Base-by-base conservation (phyloP, 768 basidiomycete genomes). In the Leccinellum rugosiceps region DNA sequence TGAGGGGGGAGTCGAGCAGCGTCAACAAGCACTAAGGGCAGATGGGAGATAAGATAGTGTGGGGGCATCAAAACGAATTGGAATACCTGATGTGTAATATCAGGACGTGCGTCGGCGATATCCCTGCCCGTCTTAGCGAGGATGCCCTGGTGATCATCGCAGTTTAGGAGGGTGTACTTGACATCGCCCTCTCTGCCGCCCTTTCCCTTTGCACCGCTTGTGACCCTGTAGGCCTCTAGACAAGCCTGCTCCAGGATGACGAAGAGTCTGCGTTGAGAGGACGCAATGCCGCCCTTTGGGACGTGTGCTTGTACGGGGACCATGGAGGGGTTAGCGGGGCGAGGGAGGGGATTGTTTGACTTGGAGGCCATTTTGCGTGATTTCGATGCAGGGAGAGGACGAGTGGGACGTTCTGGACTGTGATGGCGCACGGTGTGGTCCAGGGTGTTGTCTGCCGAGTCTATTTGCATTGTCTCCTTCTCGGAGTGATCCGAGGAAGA, bases 141-240 rank as follows among this genome's bases (percentile, higher is more conserved):
- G 64, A 99, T 97, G 55, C 96, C 96, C 72, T 99, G 97, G 75
- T 98, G 97, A 64, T 98, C 97, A 71, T 98, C 97, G 73, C 97
- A 98, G 75, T 99, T 99, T 63, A 99, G 75, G 57, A 99, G 77
- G 9, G 94, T 94, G 74, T 98, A 98, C 75, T 98, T 98, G 57
- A 92, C 93, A 58, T 96, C 94, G 66, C 77, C 84, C 71, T 70
- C 82, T 71, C 79, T 82, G 64, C 71, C 77, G 57, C 72, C 74
- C 48, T 82, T 81, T 52, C 81, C 77, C 48, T 83, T 80, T 0
- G 67, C 75, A 25, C 83, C 80, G 46, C 84, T 79, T 46, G 86
- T 85, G 60, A 97, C 82, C 58, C 90, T 83, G 77, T 98, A 98
- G 3, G 93, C 92, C 77, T 98, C 96, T 52, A 99, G 78, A 69